A percentile compares a stretch with the other conserved stretches of the same genome.
These are phyloP conservation scores for Adansonia gregorii DNA, from an alignment of 441 rosid species.

Conservation along the genomic window DNA sequence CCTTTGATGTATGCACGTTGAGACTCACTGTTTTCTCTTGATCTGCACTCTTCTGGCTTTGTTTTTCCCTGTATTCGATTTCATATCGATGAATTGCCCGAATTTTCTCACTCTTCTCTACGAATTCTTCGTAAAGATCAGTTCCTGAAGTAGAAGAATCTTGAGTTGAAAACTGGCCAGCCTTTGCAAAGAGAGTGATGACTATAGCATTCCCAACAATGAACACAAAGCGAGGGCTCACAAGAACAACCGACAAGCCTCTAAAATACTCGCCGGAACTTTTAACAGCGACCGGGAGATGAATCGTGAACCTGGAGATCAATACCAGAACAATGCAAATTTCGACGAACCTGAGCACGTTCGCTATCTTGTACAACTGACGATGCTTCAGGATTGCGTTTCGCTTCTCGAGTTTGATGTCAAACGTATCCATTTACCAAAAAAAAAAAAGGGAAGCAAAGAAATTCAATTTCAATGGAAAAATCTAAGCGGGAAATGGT, in stretches of 20 bases:
- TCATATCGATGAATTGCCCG: conserved; percentile 24
- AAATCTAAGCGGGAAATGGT: not conserved
- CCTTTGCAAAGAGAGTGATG: conserved; percentile 63
- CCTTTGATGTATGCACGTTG: conserved; percentile 28
- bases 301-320: conserved; percentile 56
- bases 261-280: conserved; percentile 60
- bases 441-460: not conserved
- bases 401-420: conserved; percentile 55
- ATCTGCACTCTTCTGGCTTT: conserved; percentile 34
- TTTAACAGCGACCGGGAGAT: conserved; percentile 58
- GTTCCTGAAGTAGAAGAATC: conserved; percentile 36
- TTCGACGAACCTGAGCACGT: conserved; percentile 61
- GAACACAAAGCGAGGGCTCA: conserved; percentile 73
- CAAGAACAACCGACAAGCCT: conserved; percentile 46
- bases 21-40: conserved; percentile 29
- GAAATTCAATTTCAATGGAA: not conserved
- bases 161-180: conserved; percentile 56
- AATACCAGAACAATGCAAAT: conserved; percentile 54
- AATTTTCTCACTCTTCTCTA: conserved; percentile 48
- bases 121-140: conserved; percentile 55
- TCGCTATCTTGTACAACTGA: conserved; percentile 49
- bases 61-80: conserved; percentile 27
- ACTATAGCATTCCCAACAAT: conserved; percentile 74
- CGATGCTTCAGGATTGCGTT: conserved; percentile 52
- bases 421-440: conserved; percentile 59